A percentile compares a stretch with the other conserved stretches of the same genome.
Conservation (phyloP, 495 filamentous ascomycete genomes). For the Aspergillus asperescens region DNA sequence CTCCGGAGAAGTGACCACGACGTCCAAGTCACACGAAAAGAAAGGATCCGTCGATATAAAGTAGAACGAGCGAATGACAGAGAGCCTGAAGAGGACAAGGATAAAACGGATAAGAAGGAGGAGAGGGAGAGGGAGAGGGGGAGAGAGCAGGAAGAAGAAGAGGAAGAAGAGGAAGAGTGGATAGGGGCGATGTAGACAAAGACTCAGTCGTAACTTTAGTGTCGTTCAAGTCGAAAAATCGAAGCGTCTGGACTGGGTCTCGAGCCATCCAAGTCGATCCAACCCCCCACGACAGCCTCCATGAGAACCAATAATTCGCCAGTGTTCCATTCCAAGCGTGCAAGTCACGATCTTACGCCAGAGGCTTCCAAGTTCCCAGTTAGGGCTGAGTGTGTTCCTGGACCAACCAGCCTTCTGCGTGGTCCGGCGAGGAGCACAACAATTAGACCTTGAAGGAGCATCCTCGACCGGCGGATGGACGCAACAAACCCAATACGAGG, state of each 20-base stretch:
- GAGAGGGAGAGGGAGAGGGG: neutral
- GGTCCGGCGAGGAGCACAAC: too few species aligned
- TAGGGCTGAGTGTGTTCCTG: too few species aligned
- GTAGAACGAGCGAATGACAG: neutral
- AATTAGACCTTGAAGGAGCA: too few species aligned
- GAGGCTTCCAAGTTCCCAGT: too few species aligned
- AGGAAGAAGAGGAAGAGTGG: neutral
- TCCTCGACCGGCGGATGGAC: too few species aligned
- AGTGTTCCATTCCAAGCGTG: too few species aligned
- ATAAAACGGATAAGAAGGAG: neutral
- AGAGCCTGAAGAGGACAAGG: neutral
- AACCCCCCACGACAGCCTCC: too few species aligned
- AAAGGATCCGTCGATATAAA: neutral
- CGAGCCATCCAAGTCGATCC: too few species aligned
- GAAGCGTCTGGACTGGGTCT: constrained; percentile 16
- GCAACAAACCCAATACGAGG: too few species aligned
- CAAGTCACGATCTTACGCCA: too few species aligned
- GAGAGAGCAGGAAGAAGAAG: neutral
- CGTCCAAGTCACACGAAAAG: constrained; percentile 1
- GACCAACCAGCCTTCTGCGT: too few species aligned
- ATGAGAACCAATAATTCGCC: too few species aligned
- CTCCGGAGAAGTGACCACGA: constrained; percentile 1
- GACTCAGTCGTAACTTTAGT: constrained; percentile 2
- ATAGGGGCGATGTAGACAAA: neutral
- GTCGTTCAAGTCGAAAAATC: constrained; percentile 4